Evolutionary conservation across 1,139 yeast genomes (phyloP), one percentile per base, ranked within the genome.

Genomic region (Yamadazyma trypodendri): DNA sequence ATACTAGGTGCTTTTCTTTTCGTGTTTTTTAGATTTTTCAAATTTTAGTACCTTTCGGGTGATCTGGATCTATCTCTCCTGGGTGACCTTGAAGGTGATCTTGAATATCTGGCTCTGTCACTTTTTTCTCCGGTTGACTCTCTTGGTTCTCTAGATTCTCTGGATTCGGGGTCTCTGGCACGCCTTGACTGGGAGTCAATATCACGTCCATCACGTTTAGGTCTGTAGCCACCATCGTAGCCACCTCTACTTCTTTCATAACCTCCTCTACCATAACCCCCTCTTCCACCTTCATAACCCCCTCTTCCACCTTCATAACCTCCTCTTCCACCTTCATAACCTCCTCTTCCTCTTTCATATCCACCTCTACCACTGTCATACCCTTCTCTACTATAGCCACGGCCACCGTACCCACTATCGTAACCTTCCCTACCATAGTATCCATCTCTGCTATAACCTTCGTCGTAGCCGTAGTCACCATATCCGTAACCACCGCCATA

Each of bases 11-110:
- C 12, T 8, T n/a, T 24, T 8, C 27, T 24, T 25, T 25, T 25
- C 28, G 7, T 25, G 9, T 25, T 13, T 24, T 24, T 8, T 24
- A 24, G 7, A n/a, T n/a, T 27, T 13, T 8, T 5, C 21, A 18
- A 18, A 5, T 18, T 16, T 32, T 18, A 32, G 33, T 38, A 38
- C 31, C 67, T 61, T 42, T 60, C 68, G 10, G 72, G 73, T n/a
- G 72, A 66, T 48, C 72, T 62, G 28, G 72, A 65, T 52, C 73
- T 56, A 32, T 60, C 62, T 50, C 65, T 59, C 39, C 58, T 57
- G 12, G 72, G 72, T 11, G 72, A 65, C 50, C 74, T 63, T 3
- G 71, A 63, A 10, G 72, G 70, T 2, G 70, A 63, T 47, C 71
- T 59, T 25, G 72, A 63, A 44, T 56, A 65, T 42, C 48, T 41